Conservation (phyloP, 2,329 filamentous ascomycete genomes). For the Cordyceps fumosorosea region DNA sequence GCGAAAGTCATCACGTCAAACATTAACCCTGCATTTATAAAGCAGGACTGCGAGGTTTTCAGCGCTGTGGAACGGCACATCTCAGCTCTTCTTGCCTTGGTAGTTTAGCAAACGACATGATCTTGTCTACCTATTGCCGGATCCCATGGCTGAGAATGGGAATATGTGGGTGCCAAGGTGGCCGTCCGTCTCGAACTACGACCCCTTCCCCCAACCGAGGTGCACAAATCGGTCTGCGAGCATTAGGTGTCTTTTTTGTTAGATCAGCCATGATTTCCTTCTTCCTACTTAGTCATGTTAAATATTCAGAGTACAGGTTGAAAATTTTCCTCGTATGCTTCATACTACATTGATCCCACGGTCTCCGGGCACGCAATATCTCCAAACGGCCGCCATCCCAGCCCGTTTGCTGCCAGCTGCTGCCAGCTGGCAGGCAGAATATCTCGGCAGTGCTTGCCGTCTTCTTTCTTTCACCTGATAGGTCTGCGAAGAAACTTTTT, state of each 20-base stretch:
- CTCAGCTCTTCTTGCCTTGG: background rate
- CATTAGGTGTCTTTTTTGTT: background rate
- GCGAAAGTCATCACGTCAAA: background rate
- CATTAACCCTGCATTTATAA: too few relatives aligned
- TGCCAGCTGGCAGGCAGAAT: constrained; percentile 2
- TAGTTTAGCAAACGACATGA: background rate
- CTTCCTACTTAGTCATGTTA: background rate
- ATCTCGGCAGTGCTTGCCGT: background rate
- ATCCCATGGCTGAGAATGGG: background rate
- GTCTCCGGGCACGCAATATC: background rate
- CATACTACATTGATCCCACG: background rate
- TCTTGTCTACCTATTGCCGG: background rate
- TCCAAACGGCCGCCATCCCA: background rate
- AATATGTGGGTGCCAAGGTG: background rate
- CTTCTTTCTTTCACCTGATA: background rate
- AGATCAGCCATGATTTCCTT: too few relatives aligned
- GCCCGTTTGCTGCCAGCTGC: constrained; percentile 12
- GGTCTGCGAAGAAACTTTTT: background rate
- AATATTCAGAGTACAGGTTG: background rate
- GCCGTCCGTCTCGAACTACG: background rate
- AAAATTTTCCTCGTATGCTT: background rate
- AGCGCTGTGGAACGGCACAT: background rate
- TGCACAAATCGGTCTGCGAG: background rate
- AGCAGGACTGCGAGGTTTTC: background rate
- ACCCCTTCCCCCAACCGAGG: background rate